Evolutionary conservation across 768 basidiomycete species (phyloP).

Genomic region (Sporobolomyces roseus): DNA sequence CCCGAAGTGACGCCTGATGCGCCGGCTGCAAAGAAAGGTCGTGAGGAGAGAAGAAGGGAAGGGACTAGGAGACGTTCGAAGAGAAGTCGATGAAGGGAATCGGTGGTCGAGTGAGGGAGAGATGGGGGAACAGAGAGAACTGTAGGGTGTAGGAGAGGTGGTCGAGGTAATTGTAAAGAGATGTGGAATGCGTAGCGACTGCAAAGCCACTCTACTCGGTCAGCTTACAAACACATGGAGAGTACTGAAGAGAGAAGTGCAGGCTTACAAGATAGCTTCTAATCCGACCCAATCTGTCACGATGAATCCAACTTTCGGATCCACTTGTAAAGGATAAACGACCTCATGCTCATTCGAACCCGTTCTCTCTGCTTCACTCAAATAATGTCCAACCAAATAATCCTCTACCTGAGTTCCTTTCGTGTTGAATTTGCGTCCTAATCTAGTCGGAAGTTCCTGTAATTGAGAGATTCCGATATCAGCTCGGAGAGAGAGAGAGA

Average conservation of each 20-base stretch:
- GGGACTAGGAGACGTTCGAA: conserved; percentile 91
- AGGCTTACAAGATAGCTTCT: conserved; percentile 77
- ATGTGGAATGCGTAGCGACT: conserved; percentile 72
- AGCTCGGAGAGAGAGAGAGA: background rate
- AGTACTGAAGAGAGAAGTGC: background rate
- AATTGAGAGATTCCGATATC: background rate
- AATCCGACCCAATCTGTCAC: conserved; percentile 76
- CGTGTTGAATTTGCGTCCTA: conserved; percentile 57
- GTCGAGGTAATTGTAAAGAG: conserved; percentile 68
- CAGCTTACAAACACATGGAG: background rate
- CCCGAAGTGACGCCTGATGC: conserved; percentile 68
- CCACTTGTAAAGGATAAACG: conserved; percentile 78
- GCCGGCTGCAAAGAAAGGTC: conserved; percentile 78
- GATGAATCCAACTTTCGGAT: conserved; percentile 22
- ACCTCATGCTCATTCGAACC: conserved; percentile 58
- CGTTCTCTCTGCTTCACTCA: conserved; percentile 9
- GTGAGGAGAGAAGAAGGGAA: conserved; percentile 72
- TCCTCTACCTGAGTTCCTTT: conserved; percentile 20
- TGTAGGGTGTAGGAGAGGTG: conserved; percentile 82
- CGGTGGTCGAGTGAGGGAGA: conserved; percentile 64
- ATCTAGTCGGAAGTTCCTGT: conserved; percentile 75
- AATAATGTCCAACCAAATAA: conserved; percentile 27
- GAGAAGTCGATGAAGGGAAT: conserved; percentile 74
- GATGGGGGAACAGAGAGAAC: conserved; percentile 66
- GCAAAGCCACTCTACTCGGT: background rate